A percentile compares a stretch with the other conserved stretches of the same genome.
phyloP scores from a whole-genome alignment of 2,329 filamentous ascomycete species.

The Penicillium paneum region DNA sequence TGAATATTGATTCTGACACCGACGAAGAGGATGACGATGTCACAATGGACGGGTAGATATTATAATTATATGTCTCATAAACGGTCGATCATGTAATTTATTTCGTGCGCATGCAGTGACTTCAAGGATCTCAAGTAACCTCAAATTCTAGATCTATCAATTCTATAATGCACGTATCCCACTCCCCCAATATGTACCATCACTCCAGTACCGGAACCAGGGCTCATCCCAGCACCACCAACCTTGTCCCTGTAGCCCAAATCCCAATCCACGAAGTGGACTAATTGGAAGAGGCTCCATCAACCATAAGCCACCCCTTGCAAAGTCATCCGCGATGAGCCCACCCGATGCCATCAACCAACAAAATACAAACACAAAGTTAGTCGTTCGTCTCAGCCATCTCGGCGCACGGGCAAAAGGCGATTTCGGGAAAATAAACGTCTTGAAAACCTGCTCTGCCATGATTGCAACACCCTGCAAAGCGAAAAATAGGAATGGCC shows the following conservation, averaged over 20 bases:
- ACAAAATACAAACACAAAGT: slow-evolving; percentile 58
- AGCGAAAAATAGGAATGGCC: slow-evolving; percentile 66
- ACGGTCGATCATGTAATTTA: neutral
- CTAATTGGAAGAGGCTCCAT: slow-evolving; percentile 80
- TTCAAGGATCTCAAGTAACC: neutral
- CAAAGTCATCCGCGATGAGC: slow-evolving; percentile 72
- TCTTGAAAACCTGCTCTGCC: slow-evolving; percentile 52
- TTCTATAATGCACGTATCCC: slow-evolving; percentile 41
- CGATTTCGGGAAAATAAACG: slow-evolving; percentile 33
- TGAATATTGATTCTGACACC: slow-evolving; percentile 48
- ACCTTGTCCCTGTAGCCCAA: slow-evolving; percentile 58
- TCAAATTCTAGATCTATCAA: neutral
- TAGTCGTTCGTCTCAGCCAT: slow-evolving; percentile 51
- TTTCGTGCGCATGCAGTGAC: neutral
- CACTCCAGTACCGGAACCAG: slow-evolving; percentile 58
- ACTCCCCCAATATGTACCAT: slow-evolving; percentile 62
- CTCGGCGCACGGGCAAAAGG: slow-evolving; percentile 43
- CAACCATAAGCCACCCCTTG: slow-evolving; percentile 70
- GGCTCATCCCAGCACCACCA: slow-evolving; percentile 66
- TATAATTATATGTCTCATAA: slow-evolving; percentile 1
- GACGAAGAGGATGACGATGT: slow-evolving; percentile 44
- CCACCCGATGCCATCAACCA: slow-evolving; percentile 69
- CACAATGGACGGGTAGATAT: slow-evolving; percentile 23
- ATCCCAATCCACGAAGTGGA: slow-evolving; percentile 61
- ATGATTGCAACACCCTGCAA: slow-evolving; percentile 65